Percentiles rank a stretch among this genome's conserved stretches.
Evolutionary conservation across 225 moss, liverwort and hornwort genomes (phyloP).

Genomic region (Sphagnum tenellum): DNA sequence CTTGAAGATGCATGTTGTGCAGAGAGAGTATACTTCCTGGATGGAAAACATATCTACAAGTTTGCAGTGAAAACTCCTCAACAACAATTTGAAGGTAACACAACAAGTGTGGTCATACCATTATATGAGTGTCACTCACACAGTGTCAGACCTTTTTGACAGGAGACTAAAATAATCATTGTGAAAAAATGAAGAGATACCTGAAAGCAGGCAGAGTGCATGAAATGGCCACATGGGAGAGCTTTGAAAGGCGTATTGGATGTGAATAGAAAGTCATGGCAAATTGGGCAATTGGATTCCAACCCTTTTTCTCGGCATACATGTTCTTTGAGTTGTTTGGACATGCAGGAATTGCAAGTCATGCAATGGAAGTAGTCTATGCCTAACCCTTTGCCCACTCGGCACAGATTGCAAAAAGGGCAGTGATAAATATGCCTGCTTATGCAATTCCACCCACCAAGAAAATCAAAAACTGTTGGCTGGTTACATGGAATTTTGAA

Average conservation of each 20-base stretch:
- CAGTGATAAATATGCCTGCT: constrained; percentile 92
- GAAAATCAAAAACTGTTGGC: too few relatives aligned
- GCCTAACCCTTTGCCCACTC: constrained; percentile 93
- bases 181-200: constrained; percentile 13
- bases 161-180: too few relatives aligned
- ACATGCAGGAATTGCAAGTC: constrained; percentile 96
- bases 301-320: constrained; percentile 89
- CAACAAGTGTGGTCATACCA: too few relatives aligned
- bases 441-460: too few relatives aligned
- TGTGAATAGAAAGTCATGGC: constrained; percentile 95
- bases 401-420: constrained; percentile 95
- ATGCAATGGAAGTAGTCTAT: constrained; percentile 96
- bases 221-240: constrained; percentile 97
- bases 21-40: too few relatives aligned
- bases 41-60: too few relatives aligned
- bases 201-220: constrained; percentile 98
- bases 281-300: constrained; percentile 96
- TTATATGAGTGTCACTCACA: too few relatives aligned
- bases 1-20: too few relatives aligned
- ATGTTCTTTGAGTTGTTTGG: constrained; percentile 65
- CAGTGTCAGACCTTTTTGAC: too few relatives aligned
- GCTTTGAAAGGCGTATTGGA: constrained; percentile 93
- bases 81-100: too few relatives aligned
- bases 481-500: too few relatives aligned
- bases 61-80: too few relatives aligned